A percentile compares a stretch with the other conserved stretches of the same genome.
Conservation (phyloP, 2,329 filamentous ascomycete genomes). For the Colletotrichum incanum region DNA sequence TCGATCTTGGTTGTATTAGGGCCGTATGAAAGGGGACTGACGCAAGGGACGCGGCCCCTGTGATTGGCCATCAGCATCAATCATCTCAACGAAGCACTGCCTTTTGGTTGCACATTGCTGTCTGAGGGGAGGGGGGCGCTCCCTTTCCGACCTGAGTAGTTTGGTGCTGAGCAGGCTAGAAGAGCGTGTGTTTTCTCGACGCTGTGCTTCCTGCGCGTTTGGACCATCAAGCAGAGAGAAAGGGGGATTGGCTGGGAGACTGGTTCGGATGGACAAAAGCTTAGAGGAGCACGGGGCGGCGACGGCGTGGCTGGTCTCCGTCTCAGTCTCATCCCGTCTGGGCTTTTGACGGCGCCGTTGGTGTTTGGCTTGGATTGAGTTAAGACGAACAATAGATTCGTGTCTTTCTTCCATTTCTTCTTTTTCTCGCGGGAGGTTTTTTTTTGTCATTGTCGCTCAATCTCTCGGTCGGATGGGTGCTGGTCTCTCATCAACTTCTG, state of each 20-base stretch:
- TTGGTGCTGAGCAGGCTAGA: not conserved
- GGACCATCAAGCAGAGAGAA: not conserved
- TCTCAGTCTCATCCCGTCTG: not conserved
- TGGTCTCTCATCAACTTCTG: not conserved
- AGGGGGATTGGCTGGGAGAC: not conserved
- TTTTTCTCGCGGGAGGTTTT: constrained; percentile 14
- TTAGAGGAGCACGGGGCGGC: constrained; percentile 26
- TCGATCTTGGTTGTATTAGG: constrained; percentile 33
- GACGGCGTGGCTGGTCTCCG: constrained; percentile 34
- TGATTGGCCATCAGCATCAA: constrained; percentile 32
- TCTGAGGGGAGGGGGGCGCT: not conserved
- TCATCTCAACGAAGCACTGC: not conserved
- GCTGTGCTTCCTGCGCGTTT: not conserved
- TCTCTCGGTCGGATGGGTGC: not conserved
- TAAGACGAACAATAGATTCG: constrained; percentile 32
- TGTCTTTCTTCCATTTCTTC: constrained; percentile 38
- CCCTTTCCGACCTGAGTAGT: not conserved
- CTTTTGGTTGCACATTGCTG: not conserved
- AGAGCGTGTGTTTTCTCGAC: not conserved
- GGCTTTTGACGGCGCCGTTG: constrained; percentile 19
- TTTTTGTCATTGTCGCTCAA: not conserved
- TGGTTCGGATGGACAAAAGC: constrained; percentile 5
- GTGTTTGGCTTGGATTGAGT: constrained; percentile 8
- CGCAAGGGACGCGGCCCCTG: constrained; percentile 32
- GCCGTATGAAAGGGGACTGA: constrained; percentile 32